Conservation (phyloP, 805 yeast genomes). For the Ogataea pini region DNA sequence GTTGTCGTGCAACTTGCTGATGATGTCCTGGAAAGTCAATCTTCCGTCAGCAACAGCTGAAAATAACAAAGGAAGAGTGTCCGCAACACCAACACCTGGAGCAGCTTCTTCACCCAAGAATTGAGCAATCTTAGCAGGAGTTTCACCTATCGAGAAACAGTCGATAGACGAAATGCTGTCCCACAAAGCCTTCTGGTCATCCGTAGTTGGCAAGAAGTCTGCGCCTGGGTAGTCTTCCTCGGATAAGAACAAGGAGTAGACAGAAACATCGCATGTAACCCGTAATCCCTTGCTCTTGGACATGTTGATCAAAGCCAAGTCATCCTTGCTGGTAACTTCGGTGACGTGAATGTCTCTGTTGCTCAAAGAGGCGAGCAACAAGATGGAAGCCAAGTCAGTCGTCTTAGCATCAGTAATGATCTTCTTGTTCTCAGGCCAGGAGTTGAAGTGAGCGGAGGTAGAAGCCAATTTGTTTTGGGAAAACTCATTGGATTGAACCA, state of each 20-base stretch:
- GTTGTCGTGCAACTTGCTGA: conserved; percentile 70
- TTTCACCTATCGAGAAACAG: conserved; percentile 80
- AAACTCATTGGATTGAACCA: conserved; percentile 76
- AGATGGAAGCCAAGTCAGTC: conserved; percentile 88
- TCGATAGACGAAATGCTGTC: conserved; percentile 69
- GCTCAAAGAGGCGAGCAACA: conserved; percentile 86
- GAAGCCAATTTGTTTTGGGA: conserved; percentile 70
- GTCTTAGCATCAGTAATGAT: conserved; percentile 90
- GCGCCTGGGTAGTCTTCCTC: conserved; percentile 73
- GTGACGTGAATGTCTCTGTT: conserved; percentile 85
- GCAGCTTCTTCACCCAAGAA: conserved; percentile 59
- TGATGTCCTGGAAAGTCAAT: conserved; percentile 71
- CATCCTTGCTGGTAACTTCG: conserved; percentile 78
- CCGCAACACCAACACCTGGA: conserved; percentile 78
- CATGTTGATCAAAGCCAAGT: conserved; percentile 78
- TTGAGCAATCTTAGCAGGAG: conserved; percentile 73
- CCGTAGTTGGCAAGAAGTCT: conserved; percentile 71
- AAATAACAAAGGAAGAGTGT: conserved; percentile 78
- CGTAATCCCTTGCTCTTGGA: conserved; percentile 78
- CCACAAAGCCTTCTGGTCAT: conserved; percentile 85
- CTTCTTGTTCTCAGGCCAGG: conserved; percentile 84
- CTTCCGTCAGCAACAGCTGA: conserved; percentile 75
- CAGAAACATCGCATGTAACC: conserved; percentile 88
- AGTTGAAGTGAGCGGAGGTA: conserved; percentile 73
- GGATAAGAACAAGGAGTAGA: conserved; percentile 74